Base-by-base conservation (phyloP, 768 basidiomycete genomes). In the Pholiota microspora region DNA sequence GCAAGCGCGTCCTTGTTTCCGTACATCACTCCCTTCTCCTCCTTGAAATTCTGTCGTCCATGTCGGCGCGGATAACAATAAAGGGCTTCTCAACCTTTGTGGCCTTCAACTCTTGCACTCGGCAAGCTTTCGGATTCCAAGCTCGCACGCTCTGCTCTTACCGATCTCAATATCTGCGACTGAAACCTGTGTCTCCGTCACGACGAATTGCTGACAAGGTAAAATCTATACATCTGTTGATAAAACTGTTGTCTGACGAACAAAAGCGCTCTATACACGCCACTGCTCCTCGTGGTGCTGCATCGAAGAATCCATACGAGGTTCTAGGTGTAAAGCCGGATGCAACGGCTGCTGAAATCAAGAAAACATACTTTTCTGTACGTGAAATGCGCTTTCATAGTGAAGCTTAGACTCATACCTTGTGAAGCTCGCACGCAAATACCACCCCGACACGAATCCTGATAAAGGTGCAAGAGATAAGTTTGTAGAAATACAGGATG, bases 331-430 rank as follows among this genome's bases (percentile, higher is more conserved):
- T 98, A 7, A 80, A 79, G 63, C 85, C 84, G 62, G 92, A 94
- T 70, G 90, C 96, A 44, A 78, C 84, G 18, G 69, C 85, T 24
- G 82, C 88, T 18, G 94, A 98, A 61, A 98, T 99, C 65, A 99
- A 99, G 84, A 98, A 98, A 75, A 82, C 83, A 2, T 99, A 99
- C 72, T 99, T 98, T 71, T 80, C 90, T 67, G 96, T 97, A 69
- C 64, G 91, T 63, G 57, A 53, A 24, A 45, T 25, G 51, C 34
- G 6, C 24, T 25, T 54, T 34, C 49, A 25, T 34, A 27, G 25
- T 35, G n/a, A 27, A 23, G 55, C 45, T 48, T 28, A 60, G 53
- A 52, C 57, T 62, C 62, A 50, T 53, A 56, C 4, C 12, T 52
- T 31, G n/a, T 59, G 29, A 66, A 97, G 96, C 88, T 99, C 59